phyloP scores from a whole-genome alignment of 2,329 filamentous ascomycete genomes.

The Nemania abortiva region DNA sequence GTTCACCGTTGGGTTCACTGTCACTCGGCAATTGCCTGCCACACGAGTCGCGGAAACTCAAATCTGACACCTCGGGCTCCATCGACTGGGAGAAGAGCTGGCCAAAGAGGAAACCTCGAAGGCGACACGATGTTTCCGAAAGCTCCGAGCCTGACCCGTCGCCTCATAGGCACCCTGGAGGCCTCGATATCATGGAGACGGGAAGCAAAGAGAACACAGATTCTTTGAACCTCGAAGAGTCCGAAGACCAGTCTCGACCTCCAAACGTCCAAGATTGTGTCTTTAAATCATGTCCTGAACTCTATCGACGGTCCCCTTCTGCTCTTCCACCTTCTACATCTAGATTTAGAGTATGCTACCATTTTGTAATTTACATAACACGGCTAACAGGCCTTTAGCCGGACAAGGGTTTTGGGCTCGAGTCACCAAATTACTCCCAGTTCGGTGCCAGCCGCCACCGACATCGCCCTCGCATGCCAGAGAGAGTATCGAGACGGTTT shows the following conservation, averaged over 20 bases:
- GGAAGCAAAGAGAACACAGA: slow-evolving; percentile 18
- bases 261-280: slow-evolving; percentile 33
- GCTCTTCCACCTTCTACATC: slow-evolving; percentile 5
- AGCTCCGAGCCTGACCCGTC: slow-evolving; percentile 35
- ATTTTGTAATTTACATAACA: neutral
- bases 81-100: slow-evolving; percentile 47
- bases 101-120: slow-evolving; percentile 46
- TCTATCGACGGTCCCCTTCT: slow-evolving; percentile 38
- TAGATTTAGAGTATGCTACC: slow-evolving; percentile 26
- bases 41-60: slow-evolving; percentile 29
- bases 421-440: slow-evolving; percentile 37
- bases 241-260: slow-evolving; percentile 34
- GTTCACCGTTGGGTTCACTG: slow-evolving; percentile 34
- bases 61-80: slow-evolving; percentile 41
- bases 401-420: slow-evolving; percentile 26
- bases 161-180: slow-evolving; percentile 2
- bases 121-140: slow-evolving; percentile 48
- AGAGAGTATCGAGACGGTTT: slow-evolving; percentile 42
- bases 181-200: slow-evolving; percentile 22
- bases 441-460: slow-evolving; percentile 37
- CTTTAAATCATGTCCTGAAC: slow-evolving; percentile 49
- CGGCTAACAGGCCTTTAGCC: slow-evolving; percentile 34
- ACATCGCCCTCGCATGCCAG: slow-evolving; percentile 38
- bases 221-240: slow-evolving; percentile 24
- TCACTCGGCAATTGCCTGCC: slow-evolving; percentile 34